Base-by-base conservation (phyloP, 1,284 basidiomycete genomes). In the Tremellales sp. region DNA sequence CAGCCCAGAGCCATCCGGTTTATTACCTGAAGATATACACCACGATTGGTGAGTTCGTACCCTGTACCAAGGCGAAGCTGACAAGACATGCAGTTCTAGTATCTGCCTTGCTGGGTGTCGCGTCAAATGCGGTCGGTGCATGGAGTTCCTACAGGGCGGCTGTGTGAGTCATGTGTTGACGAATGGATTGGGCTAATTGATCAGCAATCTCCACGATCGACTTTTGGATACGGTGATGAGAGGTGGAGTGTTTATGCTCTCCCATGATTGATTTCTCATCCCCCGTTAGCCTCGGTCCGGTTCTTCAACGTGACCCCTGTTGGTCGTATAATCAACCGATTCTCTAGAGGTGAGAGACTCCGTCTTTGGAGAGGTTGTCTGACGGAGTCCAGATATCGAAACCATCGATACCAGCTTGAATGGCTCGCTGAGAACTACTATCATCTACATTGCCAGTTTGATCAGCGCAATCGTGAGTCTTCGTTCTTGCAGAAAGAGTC, bases 361-460 rank as follows among this genome's bases (percentile, higher is more conserved):
- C 19, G 22, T 9, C 16, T 41, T 4, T 27, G 31, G 5, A 43
- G 12, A 22, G n/a, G n/a, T n/a, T n/a, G 4, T 28, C 18, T 28
- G 19, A 33, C 33, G 21, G 22, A 9, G 24, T 22, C 3, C 40
- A 58, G 87, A 91, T 63, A 79, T 89, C 34, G 84, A 87, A 64
- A 86, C 83, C 0, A 82, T 90, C 39, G 87, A 90, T 63, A 75
- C 77, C 0, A 81, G 81, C 0, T 71, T 90, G n/a, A 81, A 82
- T 7, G 72, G 77, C 8, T 84, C 85, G 1, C 70, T 90, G 22
- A 81, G 85, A 53, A 77, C 81, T 4, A 85, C 88, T 40, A 85
- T 87, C 55, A 76, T 78, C 0, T 84, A 85, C 2, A 69, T 88
- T 28, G 86, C 85, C 0, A 79, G 78, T 25, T 84, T 91, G 66